Base-by-base conservation (phyloP, 176 grass and related monocot genomes). In the Phragmites australis region DNA sequence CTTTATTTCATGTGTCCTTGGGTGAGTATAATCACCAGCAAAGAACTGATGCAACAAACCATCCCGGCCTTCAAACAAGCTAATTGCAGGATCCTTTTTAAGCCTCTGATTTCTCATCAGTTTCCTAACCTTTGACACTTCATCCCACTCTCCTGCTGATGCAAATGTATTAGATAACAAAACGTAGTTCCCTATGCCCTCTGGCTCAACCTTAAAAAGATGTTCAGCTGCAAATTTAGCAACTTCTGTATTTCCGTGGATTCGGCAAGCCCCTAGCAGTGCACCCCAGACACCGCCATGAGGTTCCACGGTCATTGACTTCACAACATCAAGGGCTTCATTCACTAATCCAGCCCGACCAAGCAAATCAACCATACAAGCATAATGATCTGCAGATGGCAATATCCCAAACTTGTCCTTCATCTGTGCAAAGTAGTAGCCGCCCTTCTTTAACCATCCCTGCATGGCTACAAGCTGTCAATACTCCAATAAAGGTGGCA, bases 281-380 rank as follows among this genome's bases (percentile, higher is more conserved):
- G 84, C 86, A n/a, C 89, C 92, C 86, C 88, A 94, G 17, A 91
- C 89, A 59, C 76, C 86, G 70, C 76, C 86, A 47, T 91, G 88
- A 74, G 92, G 89, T 39, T 81, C 62, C 39, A 84, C 16, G 6
- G 76, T 43, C 92, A 91, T 91, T 34, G 92, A 89, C 26, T 59
- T 89, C 46, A 89, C 89, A 21, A 94, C 86, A 64, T 91, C 83
- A 41, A 91, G 78, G 18, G 86, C 83, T 84, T 91, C 89, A 40
- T 82, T 81, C n/a, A 94, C 83, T 45, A 94, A 88, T 44, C 89
- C 89, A 74, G 86, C 81, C 39, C 89, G 86, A 12, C 86, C 89
- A 79, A 94, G 74, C 72, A 91, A 84, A 89, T 94, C 92, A 10
- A 91, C 92, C 92, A 94, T 94, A 71, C 86, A 94, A 18, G 92